These are phyloP conservation scores for Ceratocystis papillata DNA, from an alignment of 2,329 filamentous ascomycete species.

Conservation along the genomic window DNA sequence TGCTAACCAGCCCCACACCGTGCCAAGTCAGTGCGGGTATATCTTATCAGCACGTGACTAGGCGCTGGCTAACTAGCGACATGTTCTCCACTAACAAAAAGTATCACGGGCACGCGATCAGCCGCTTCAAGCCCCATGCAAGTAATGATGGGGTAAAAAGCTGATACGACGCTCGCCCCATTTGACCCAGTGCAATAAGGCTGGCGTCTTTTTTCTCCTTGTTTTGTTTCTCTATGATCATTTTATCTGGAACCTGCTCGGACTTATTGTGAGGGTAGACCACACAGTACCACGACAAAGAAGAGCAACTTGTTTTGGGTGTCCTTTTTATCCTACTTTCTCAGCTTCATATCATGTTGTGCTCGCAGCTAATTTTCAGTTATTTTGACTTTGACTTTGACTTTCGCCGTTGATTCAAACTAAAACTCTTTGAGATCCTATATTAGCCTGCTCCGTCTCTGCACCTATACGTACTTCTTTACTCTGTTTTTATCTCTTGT, in stretches of 20 bases:
- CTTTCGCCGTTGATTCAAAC: neutral
- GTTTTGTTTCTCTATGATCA: neutral
- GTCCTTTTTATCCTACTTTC: neutral
- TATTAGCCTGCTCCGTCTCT: neutral
- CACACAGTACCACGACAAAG: constrained; percentile 1
- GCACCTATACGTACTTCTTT: neutral
- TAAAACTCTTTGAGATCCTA: neutral
- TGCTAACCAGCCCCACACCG: neutral
- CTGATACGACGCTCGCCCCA: neutral
- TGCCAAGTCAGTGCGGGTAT: neutral
- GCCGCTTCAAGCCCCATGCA: neutral
- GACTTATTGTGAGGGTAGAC: neutral
- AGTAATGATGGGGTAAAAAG: neutral
- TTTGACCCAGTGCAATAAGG: too few relatives aligned
- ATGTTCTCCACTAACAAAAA: neutral
- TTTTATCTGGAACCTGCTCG: neutral
- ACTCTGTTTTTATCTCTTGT: neutral
- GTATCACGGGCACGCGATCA: neutral
- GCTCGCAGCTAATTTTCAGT: neutral
- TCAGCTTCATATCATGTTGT: constrained; percentile 1
- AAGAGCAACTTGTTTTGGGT: neutral
- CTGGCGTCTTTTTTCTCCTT: neutral
- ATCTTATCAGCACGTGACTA: constrained; percentile 16
- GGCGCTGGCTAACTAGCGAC: neutral
- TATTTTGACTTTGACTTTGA: constrained; percentile 9